phyloP scores from a whole-genome alignment of 805 yeast species.

The Wickerhamiella dianesei region DNA sequence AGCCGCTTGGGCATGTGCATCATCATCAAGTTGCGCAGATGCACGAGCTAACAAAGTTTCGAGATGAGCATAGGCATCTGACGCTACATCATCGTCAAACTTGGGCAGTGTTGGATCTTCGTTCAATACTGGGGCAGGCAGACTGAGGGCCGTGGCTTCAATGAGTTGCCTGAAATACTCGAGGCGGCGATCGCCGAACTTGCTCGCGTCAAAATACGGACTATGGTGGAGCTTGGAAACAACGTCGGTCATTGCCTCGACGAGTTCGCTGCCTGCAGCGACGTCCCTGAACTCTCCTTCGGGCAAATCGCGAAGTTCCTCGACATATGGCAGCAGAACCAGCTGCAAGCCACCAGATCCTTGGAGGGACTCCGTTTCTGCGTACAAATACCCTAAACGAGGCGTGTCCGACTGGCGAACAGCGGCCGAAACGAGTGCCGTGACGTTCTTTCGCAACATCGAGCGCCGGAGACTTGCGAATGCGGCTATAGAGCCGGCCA shows the following conservation, averaged over 20 bases:
- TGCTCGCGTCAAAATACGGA: conserved; percentile 37
- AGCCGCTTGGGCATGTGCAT: not conserved
- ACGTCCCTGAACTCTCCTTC: conserved; percentile 16
- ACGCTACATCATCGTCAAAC: not conserved
- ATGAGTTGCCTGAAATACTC: not conserved
- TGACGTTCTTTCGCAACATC: conserved; percentile 37
- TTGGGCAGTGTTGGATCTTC: not conserved
- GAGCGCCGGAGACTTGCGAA: conserved; percentile 55
- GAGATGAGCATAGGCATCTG: not conserved
- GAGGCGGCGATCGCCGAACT: not conserved
- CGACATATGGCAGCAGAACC: conserved; percentile 54
- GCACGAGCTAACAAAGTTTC: not conserved
- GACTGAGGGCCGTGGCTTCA: not conserved
- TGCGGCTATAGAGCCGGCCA: conserved; percentile 50
- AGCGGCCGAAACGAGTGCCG: conserved; percentile 65
- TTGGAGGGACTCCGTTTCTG: conserved; percentile 23
- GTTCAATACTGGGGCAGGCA: not conserved
- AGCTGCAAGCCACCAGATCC: conserved; percentile 51
- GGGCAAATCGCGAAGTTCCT: conserved; percentile 61
- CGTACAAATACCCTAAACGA: conserved; percentile 46
- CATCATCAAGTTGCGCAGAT: not conserved
- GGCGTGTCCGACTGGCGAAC: conserved; percentile 43
- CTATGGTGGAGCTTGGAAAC: conserved; percentile 31
- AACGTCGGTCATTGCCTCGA: conserved; percentile 22
- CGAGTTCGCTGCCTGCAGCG: conserved; percentile 19